phyloP scores from a whole-genome alignment of 192 early-diverging fungal species.

The Dispira simplex region DNA sequence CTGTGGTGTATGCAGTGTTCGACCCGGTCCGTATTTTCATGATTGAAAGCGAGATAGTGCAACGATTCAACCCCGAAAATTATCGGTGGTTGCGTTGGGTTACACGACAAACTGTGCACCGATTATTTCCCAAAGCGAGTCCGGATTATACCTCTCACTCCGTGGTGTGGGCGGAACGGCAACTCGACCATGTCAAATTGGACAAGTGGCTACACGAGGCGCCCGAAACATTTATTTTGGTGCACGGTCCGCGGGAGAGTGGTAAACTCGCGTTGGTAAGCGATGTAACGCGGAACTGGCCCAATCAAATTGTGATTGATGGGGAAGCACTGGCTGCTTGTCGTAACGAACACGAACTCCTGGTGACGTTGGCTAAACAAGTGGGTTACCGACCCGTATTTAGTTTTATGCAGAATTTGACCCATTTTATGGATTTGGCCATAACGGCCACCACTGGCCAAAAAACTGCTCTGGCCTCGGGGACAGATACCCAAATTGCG shows the following conservation, averaged over 20 bases:
- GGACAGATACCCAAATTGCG: slow-evolving; percentile 64
- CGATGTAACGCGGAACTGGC: slow-evolving; percentile 44
- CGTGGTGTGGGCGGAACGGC: slow-evolving; percentile 22
- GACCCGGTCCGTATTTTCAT: slow-evolving; percentile 86
- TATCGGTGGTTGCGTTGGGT: slow-evolving; percentile 43
- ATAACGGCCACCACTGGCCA: slow-evolving; percentile 79
- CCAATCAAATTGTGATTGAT: slow-evolving; percentile 62
- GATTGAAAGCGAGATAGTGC: slow-evolving; percentile 70
- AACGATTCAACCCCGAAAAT: slow-evolving; percentile 54
- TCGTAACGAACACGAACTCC: slow-evolving; percentile 53
- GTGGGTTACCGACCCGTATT: slow-evolving; percentile 89
- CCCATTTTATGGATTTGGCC: slow-evolving; percentile 64
- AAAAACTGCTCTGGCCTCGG: slow-evolving; percentile 70
- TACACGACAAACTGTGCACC: slow-evolving; percentile 33
- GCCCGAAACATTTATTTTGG: slow-evolving; percentile 67
- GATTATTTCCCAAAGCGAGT: slow-evolving; percentile 14
- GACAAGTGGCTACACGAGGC: slow-evolving; percentile 28
- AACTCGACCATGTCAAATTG: slow-evolving; percentile 21
- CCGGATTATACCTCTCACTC: neutral
- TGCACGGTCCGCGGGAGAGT: slow-evolving; percentile 70
- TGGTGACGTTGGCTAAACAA: slow-evolving; percentile 63
- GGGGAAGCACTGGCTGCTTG: slow-evolving; percentile 61
- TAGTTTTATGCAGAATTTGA: slow-evolving; percentile 54
- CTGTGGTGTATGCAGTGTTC: slow-evolving; percentile 65
- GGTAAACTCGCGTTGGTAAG: slow-evolving; percentile 66